phyloP scores from a whole-genome alignment of 129 eudicot species.

The Saussurea involucrata region DNA sequence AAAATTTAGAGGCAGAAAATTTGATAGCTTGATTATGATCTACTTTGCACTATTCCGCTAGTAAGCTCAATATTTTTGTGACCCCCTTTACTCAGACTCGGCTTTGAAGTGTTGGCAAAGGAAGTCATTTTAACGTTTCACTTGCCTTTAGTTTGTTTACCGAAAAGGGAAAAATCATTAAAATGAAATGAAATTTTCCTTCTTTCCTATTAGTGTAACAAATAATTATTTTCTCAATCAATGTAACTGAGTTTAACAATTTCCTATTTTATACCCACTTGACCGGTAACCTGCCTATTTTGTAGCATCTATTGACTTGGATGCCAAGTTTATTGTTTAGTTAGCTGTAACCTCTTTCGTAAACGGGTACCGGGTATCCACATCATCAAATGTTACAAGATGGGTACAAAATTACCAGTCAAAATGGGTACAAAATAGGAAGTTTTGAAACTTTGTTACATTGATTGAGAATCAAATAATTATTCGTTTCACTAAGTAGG shows the following conservation, averaged over 20 bases:
- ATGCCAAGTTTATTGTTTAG: background rate
- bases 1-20: background rate
- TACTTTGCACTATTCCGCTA: background rate
- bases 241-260: background rate
- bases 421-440: background rate
- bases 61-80: slow-evolving; percentile 4
- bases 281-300: background rate
- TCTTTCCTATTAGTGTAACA: background rate
- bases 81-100: background rate
- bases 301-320: background rate
- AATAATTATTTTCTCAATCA: background rate
- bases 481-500: background rate
- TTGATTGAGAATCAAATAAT: background rate
- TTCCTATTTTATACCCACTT: background rate
- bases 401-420: background rate
- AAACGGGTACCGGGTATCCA: background rate
- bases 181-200: background rate
- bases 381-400: background rate
- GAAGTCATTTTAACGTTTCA: background rate
- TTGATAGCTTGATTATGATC: slow-evolving; percentile 10
- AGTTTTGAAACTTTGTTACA: background rate
- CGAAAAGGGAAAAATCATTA: background rate
- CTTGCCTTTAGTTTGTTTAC: background rate
- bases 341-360: background rate
- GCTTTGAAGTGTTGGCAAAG: background rate